phyloP scores from a whole-genome alignment of 208 protist genomes.

The Tritrichomonas foetus region DNA sequence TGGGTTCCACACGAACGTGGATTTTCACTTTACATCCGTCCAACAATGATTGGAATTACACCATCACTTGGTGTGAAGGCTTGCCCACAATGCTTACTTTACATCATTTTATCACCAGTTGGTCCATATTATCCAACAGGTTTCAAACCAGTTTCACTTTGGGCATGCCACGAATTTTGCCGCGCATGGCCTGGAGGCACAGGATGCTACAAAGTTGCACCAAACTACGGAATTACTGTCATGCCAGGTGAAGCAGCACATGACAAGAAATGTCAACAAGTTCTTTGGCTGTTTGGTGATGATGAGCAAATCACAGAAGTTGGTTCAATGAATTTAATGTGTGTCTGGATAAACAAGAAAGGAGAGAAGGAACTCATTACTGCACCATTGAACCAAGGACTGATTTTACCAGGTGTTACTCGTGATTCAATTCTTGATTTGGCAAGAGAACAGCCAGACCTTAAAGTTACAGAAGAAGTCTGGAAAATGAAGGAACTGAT shows the following conservation, averaged over 20 bases:
- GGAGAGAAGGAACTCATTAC: constrained; percentile 79
- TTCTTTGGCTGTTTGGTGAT: constrained; percentile 87
- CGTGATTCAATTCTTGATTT: constrained; percentile 82
- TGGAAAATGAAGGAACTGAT: constrained; percentile 75
- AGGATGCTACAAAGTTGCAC: constrained; percentile 72
- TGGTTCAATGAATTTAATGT: constrained; percentile 48
- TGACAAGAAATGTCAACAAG: constrained; percentile 80
- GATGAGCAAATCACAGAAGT: constrained; percentile 85
- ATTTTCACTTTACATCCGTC: constrained; percentile 93
- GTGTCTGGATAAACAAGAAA: constrained; percentile 74
- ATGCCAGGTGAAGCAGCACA: constrained; percentile 71
- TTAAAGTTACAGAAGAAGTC: constrained; percentile 70
- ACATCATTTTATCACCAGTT: constrained; percentile 86
- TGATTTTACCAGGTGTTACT: constrained; percentile 86
- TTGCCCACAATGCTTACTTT: constrained; percentile 56
- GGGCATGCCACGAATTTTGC: constrained; percentile 72
- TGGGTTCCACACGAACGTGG: constrained; percentile 81
- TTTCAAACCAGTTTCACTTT: constrained; percentile 69
- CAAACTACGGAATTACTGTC: constrained; percentile 71
- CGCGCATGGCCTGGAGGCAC: constrained; percentile 88
- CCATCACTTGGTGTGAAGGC: constrained; percentile 48
- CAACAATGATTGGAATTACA: constrained; percentile 80
- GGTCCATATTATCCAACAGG: constrained; percentile 86
- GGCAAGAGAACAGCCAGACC: constrained; percentile 68
- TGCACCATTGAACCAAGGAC: constrained; percentile 75